Percentiles rank a stretch among this genome's conserved stretches.
These are phyloP conservation scores for Arabidopsis suecica DNA, from an alignment of 345 rosid genomes.

Conservation along the genomic window DNA sequence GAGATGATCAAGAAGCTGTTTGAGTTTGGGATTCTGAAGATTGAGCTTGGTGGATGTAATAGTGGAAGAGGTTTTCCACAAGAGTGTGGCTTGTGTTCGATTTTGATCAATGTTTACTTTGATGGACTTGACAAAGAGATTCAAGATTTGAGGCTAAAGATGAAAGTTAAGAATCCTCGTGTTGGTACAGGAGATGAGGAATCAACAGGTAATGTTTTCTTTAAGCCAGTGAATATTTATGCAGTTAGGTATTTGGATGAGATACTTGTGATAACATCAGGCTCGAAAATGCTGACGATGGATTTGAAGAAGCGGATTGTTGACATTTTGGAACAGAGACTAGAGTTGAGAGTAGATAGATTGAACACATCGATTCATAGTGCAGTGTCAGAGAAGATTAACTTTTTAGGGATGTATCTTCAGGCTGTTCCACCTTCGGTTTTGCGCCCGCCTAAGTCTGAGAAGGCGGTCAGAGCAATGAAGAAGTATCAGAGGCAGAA, in stretches of 20 bases:
- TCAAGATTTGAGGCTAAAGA: conserved; percentile 64
- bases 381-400: conserved; percentile 80
- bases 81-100: conserved; percentile 70
- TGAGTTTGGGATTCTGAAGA: conserved; percentile 55
- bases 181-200: conserved; percentile 46
- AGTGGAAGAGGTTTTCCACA: conserved; percentile 90
- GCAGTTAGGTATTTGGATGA: conserved; percentile 90
- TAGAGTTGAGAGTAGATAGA: conserved; percentile 71
- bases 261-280: conserved; percentile 79
- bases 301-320: conserved; percentile 67
- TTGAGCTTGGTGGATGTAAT: conserved; percentile 68
- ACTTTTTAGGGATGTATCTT: conserved; percentile 78
- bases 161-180: conserved; percentile 57
- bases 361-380: conserved; percentile 73
- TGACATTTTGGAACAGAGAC: conserved; percentile 59
- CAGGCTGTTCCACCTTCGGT: conserved; percentile 93
- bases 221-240: conserved; percentile 68
- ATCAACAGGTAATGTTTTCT: conserved; percentile 54
- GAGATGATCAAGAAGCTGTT: conserved; percentile 63
- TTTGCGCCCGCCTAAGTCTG: conserved; percentile 78
- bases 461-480: conserved; percentile 83
- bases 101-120: conserved; percentile 78
- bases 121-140: conserved; percentile 70
- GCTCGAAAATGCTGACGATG: conserved; percentile 66
- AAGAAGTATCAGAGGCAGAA: conserved; percentile 89